Evolutionary conservation across 108 stramenopile species (phyloP).

Genomic region (Mediolabrus comicus): DNA sequence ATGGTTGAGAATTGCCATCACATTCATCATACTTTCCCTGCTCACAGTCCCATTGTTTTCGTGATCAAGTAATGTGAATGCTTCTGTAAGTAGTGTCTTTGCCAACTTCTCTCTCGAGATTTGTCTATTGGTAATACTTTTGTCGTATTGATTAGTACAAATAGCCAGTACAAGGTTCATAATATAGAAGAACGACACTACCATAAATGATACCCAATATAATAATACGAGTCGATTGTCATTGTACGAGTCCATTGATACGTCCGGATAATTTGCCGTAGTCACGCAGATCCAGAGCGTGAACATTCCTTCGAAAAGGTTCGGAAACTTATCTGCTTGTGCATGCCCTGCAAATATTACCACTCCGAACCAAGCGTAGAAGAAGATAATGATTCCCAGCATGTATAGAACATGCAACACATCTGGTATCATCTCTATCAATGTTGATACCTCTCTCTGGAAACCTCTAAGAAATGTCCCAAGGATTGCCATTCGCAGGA

Average conservation of each 20-base stretch:
- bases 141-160: constrained; percentile 64
- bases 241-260: constrained; percentile 83
- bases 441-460: constrained; percentile 52
- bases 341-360: constrained; percentile 59
- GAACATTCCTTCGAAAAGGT: constrained; percentile 62
- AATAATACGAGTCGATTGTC: constrained; percentile 57
- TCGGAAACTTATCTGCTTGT: constrained; percentile 65
- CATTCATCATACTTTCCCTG: constrained; percentile 64
- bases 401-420: constrained; percentile 44
- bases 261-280: constrained; percentile 84
- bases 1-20: constrained; percentile 61
- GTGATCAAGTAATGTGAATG: constrained; percentile 61
- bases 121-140: constrained; percentile 39
- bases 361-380: constrained; percentile 74
- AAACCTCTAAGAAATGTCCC: constrained; percentile 37
- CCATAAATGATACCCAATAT: constrained; percentile 76
- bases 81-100: constrained; percentile 44
- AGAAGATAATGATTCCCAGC: constrained; percentile 47
- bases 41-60: constrained; percentile 35
- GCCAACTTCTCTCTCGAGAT: constrained; percentile 22
- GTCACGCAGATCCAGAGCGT: constrained; percentile 77
- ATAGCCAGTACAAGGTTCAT: constrained; percentile 78
- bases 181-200: constrained; percentile 72
- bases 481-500: constrained; percentile 52
- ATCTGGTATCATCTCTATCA: constrained; percentile 54